These are phyloP conservation scores for Clavispora asparagi DNA, from an alignment of 805 yeast genomes.

Conservation along the genomic window DNA sequence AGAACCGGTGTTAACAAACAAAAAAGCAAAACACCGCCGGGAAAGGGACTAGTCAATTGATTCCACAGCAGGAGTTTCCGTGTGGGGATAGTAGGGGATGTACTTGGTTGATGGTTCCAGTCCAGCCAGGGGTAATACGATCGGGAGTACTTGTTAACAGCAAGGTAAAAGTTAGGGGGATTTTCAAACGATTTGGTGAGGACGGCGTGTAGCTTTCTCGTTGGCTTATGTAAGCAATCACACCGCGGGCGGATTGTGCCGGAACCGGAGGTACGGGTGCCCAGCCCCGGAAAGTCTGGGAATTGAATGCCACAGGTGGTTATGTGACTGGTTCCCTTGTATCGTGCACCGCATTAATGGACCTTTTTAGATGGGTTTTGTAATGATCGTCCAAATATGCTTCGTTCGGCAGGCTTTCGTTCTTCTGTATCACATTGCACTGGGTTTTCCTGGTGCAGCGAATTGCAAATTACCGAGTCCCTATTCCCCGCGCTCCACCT, in stretches of 20 bases:
- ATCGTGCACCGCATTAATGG: no score
- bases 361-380: no score
- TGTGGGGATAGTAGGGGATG: neutral
- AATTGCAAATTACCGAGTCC: no score
- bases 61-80: neutral
- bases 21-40: neutral
- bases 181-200: conserved; percentile 38
- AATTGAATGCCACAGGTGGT: no score
- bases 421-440: no score
- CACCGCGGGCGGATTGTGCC: neutral
- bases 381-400: no score
- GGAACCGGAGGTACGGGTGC: neutral
- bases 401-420: no score
- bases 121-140: neutral
- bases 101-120: neutral
- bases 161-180: conserved; percentile 97
- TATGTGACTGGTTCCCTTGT: no score
- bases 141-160: conserved; percentile 32
- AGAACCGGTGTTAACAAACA: neutral
- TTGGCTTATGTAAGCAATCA: conserved; percentile 2
- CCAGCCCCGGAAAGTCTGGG: neutral
- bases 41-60: neutral
- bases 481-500: no score
- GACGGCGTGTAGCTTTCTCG: conserved; percentile 1
- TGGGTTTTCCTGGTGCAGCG: no score